These are phyloP conservation scores for Gymnopilus junonius DNA, from an alignment of 768 basidiomycete genomes.

Conservation along the genomic window DNA sequence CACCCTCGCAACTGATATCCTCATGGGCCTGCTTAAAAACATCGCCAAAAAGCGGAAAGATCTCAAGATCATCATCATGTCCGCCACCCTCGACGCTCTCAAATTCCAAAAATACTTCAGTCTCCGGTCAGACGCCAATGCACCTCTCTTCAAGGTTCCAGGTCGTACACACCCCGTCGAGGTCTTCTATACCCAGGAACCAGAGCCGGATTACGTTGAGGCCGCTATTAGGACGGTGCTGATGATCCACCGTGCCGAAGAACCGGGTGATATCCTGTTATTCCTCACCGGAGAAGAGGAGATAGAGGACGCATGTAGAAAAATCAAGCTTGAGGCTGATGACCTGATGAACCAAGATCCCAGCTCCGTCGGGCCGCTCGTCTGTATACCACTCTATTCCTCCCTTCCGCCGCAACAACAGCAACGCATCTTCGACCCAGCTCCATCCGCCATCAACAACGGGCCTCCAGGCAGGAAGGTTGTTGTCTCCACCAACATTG, in stretches of 20 bases:
- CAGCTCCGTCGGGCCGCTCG: conserved; percentile 79
- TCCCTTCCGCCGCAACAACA: conserved; percentile 94
- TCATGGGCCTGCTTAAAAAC: conserved; percentile 94
- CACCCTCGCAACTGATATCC: conserved; percentile 95
- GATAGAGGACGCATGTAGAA: conserved; percentile 94
- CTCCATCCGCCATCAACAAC: conserved; percentile 57
- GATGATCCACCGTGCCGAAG: conserved; percentile 97
- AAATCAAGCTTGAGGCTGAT: conserved; percentile 91
- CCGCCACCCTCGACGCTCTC: conserved; percentile 93
- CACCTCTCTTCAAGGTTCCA: conserved; percentile 89
- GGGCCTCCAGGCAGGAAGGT: conserved; percentile 92
- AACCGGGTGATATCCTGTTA: conserved; percentile 88
- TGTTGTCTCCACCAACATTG: conserved; percentile 95
- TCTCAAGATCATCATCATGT: conserved; percentile 98
- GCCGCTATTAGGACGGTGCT: conserved; percentile 95
- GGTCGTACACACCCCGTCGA: conserved; percentile 96
- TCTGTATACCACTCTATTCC: conserved; percentile 94
- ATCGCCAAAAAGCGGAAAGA: conserved; percentile 82
- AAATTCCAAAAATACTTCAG: conserved; percentile 97
- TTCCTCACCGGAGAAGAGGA: conserved; percentile 99
- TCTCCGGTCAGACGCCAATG: conserved; percentile 46
- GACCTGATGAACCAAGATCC: conserved; percentile 75
- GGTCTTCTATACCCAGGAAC: conserved; percentile 91
- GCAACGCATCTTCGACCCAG: conserved; percentile 95
- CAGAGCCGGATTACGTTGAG: conserved; percentile 95